phyloP scores from a whole-genome alignment of 1,284 basidiomycete species.

The Omphalotus olearius region DNA sequence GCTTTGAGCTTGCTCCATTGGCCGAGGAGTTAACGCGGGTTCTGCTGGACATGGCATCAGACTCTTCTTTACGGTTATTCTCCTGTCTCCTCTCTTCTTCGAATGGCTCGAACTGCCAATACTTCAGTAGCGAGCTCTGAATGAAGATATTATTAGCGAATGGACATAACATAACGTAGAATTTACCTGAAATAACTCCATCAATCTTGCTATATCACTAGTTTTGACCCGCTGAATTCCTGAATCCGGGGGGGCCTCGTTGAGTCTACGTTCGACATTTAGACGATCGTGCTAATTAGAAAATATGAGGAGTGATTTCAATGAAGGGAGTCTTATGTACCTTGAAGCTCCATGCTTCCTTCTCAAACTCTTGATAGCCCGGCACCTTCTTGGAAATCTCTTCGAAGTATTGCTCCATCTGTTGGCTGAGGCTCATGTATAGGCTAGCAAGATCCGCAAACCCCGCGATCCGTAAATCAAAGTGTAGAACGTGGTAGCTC shows the following conservation, averaged over 20 bases:
- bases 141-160: conserved; percentile 8
- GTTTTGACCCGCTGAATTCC: conserved; percentile 52
- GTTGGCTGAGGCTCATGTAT: conserved; percentile 69
- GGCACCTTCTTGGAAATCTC: conserved; percentile 52
- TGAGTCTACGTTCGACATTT: conserved; percentile 60
- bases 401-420: conserved; percentile 79
- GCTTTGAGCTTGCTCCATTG: conserved; percentile 14
- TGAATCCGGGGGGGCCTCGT: conserved; percentile 33
- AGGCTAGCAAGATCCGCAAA: conserved; percentile 76
- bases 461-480: conserved; percentile 79
- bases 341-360: conserved; percentile 75
- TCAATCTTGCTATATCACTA: conserved; percentile 75
- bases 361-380: conserved; percentile 72
- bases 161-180: conserved; percentile 9
- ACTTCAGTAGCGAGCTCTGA: conserved; percentile 66
- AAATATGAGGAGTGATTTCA: conserved; percentile 1
- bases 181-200: conserved; percentile 75
- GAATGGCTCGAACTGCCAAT: conserved; percentile 61
- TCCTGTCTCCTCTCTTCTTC: conserved; percentile 25
- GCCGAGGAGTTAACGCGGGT: conserved; percentile 23
- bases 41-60: conserved; percentile 28
- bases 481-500: conserved; percentile 75
- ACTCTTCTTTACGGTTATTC: conserved; percentile 23
- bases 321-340: conserved; percentile 26
- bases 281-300: conserved; percentile 60